These are phyloP conservation scores for Apophysomyces variabilis DNA, from an alignment of 371 early-diverging fungal genomes.

Conservation along the genomic window DNA sequence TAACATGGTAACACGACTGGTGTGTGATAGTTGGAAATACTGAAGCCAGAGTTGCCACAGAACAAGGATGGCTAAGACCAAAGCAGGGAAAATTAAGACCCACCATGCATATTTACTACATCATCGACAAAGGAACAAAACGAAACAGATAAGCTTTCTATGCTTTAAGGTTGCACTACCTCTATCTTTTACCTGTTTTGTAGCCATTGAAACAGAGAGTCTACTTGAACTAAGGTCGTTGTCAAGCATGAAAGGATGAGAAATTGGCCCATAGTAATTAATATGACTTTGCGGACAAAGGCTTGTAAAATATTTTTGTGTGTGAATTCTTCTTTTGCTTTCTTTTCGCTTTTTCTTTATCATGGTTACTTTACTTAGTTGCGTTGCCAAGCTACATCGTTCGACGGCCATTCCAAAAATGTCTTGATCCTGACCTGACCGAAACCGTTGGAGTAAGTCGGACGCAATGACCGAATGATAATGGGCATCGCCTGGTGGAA, in stretches of 20 bases:
- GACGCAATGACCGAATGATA: constrained; percentile 13
- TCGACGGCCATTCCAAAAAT: constrained; percentile 44
- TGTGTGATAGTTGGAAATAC: constrained; percentile 38
- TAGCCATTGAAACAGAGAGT: constrained; percentile 31
- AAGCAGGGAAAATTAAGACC: constrained; percentile 34
- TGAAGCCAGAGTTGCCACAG: constrained; percentile 49
- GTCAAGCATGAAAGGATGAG: constrained; percentile 15
- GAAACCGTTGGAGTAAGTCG: constrained; percentile 29
- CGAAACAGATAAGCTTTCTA: not conserved
- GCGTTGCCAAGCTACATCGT: constrained; percentile 31
- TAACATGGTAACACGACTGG: constrained; percentile 24
- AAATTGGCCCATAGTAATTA: constrained; percentile 23
- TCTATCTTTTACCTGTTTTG: constrained; percentile 29
- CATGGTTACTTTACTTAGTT: constrained; percentile 36
- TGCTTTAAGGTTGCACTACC: not conserved
- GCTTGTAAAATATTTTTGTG: constrained; percentile 8
- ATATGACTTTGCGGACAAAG: constrained; percentile 24
- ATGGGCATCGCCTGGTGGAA: not conserved
- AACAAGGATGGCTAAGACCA: constrained; percentile 22
- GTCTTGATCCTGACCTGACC: constrained; percentile 45
- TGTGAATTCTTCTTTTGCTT: not conserved
- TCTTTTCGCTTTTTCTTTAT: no score
- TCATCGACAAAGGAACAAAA: not conserved
- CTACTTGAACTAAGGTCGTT: constrained; percentile 18
- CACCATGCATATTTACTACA: constrained; percentile 42